These are phyloP conservation scores for Pseudopithomyces maydicus DNA, from an alignment of 2,329 filamentous ascomycete genomes.

Conservation along the genomic window DNA sequence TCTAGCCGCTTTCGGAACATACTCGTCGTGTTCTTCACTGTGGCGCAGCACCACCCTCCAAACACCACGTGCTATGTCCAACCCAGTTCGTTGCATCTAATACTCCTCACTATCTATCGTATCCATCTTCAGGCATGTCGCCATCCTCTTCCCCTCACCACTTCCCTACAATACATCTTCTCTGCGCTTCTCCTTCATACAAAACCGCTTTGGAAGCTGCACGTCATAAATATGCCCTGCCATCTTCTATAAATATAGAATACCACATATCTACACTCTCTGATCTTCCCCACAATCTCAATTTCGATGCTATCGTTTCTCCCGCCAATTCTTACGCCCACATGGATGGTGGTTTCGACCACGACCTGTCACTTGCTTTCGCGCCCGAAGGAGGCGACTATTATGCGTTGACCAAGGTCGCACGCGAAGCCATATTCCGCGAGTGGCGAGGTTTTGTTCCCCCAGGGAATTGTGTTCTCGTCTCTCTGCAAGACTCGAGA, in stretches of 20 bases:
- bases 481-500: conserved; percentile 51
- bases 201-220: conserved; percentile 50
- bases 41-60: no score
- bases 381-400: conserved; percentile 51
- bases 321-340: conserved; percentile 61
- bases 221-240: conserved; percentile 35
- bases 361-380: conserved; percentile 58
- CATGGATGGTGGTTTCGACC: conserved; percentile 60
- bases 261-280: conserved; percentile 50
- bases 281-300: conserved; percentile 39
- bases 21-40: no score
- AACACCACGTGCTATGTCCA: no score
- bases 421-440: conserved; percentile 53
- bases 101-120: not conserved
- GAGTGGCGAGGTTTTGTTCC: conserved; percentile 57
- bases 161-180: conserved; percentile 50
- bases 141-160: not conserved
- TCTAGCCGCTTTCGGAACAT: no score
- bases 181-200: conserved; percentile 49
- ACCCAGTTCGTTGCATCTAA: no score
- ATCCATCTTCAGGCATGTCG: not conserved
- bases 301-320: conserved; percentile 58
- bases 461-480: conserved; percentile 56
- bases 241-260: conserved; percentile 35
- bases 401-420: conserved; percentile 53